Base-by-base conservation (phyloP, 345 rosid species). In the Physaria fendleri region DNA sequence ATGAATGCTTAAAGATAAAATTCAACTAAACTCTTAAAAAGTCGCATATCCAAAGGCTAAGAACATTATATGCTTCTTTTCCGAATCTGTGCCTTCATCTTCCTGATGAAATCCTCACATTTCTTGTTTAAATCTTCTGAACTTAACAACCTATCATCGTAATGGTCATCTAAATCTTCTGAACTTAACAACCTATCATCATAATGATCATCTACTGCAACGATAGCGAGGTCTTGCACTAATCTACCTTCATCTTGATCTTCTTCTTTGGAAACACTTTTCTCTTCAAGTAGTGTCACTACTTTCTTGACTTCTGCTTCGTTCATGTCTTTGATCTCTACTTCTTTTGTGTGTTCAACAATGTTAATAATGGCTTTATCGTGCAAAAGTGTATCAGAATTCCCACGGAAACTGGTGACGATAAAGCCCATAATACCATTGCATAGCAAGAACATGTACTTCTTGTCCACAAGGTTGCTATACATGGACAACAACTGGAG, bases 141-240 rank as follows among this genome's bases (percentile, higher is more conserved):
- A 66, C 82, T 83, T 23, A 79, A 52, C 37, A 48, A 61, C 40
- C 47, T 75, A 32, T 29, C 17, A 38, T 30, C n/a, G n/a, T n/a
- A n/a, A n/a, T n/a, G n/a, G n/a, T n/a, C n/a, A n/a, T 89, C 75
- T 20, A 83, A 70, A 24, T 85, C 95, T 32, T 88, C 96, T 1
- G 32, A 24, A 66, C 82, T 50, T 40, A 20, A 68, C 22, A 58
- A 61, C 54, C 55, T 76, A 4, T 55, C 71, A 6, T 50, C 39
- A 25, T 45, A 41, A 13, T 71, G 1, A 18, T 48, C 62, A 17
- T 59, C 41, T 9, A 41, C 4, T 33, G 13, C 41, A 13, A 35
- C 3, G 25, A 42, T 18, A 39, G 55, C n/a, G 14, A 42, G 44
- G 49, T 61, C 65, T 52, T 52, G 20, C 28, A 47, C 66, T 10